Evolutionary conservation across 148 eudicot genomes (phyloP).

Genomic region (Cornus suecica): DNA sequence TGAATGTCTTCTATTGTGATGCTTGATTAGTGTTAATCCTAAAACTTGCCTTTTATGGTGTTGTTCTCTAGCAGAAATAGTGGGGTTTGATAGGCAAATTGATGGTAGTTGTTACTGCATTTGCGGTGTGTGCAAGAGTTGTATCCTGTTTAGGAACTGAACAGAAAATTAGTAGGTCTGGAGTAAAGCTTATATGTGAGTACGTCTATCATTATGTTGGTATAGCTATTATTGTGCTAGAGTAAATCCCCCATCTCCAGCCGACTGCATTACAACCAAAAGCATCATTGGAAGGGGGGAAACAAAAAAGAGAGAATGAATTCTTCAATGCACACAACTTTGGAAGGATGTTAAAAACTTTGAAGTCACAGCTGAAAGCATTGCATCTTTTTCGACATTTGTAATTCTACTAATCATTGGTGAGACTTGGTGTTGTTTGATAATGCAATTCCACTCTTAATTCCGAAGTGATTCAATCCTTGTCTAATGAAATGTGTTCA

Average conservation of each 20-base stretch:
- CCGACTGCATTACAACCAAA: no score
- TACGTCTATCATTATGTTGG: no score
- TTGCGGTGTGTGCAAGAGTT: background rate
- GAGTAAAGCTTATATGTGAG: background rate
- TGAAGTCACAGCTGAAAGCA: background rate
- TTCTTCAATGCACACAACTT: background rate
- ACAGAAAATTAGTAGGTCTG: no score
- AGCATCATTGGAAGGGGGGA: no score
- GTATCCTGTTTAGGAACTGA: background rate
- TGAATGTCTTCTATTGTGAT: constrained; percentile 9
- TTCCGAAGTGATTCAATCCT: no score
- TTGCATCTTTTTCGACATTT: background rate
- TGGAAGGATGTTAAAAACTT: no score
- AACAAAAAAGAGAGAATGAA: no score
- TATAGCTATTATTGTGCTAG: no score
- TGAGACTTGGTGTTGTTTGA: background rate
- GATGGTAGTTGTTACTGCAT: background rate
- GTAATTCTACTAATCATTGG: background rate
- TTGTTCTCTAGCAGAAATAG: background rate
- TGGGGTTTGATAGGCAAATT: background rate
- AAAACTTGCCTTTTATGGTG: background rate
- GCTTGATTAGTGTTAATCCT: background rate
- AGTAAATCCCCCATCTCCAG: no score
- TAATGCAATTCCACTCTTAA: no score
- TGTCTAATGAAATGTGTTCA: no score